Conservation (phyloP, 257 asterid genomes). For the Primulina tabacum region DNA sequence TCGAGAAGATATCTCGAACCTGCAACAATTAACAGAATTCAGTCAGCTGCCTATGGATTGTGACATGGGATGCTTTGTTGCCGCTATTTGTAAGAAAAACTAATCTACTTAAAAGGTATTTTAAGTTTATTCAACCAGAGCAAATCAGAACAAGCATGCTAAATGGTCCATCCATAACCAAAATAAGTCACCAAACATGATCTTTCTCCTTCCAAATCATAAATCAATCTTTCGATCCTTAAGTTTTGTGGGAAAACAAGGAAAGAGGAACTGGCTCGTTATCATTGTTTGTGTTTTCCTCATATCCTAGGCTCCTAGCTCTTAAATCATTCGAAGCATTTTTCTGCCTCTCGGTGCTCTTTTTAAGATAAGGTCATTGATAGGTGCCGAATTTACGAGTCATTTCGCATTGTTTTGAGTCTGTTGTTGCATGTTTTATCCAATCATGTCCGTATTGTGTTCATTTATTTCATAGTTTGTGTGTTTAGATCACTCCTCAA, state of each 20-base stretch:
- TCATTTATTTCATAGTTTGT: too few species aligned
- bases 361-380: background rate
- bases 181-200: background rate
- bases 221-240: background rate
- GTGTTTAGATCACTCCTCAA: too few species aligned
- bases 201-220: background rate
- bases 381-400: too few species aligned
- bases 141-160: background rate
- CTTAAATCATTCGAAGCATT: conserved; percentile 1
- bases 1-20: conserved; percentile 92
- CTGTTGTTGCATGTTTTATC: too few species aligned
- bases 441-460: too few species aligned
- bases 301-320: conserved; percentile 4
- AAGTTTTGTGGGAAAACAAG: background rate
- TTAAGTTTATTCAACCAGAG: conserved; percentile 3
- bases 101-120: background rate
- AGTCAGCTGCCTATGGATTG: conserved; percentile 21
- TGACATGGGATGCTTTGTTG: conserved; percentile 7
- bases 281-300: background rate
- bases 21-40: conserved; percentile 31
- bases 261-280: background rate
- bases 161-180: background rate
- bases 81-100: conserved; percentile 5
- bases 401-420: too few species aligned
- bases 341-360: background rate